Percentiles rank a stretch among this genome's conserved stretches.
Conservation (phyloP, 805 yeast species). For the Ogataea ganodermae region DNA sequence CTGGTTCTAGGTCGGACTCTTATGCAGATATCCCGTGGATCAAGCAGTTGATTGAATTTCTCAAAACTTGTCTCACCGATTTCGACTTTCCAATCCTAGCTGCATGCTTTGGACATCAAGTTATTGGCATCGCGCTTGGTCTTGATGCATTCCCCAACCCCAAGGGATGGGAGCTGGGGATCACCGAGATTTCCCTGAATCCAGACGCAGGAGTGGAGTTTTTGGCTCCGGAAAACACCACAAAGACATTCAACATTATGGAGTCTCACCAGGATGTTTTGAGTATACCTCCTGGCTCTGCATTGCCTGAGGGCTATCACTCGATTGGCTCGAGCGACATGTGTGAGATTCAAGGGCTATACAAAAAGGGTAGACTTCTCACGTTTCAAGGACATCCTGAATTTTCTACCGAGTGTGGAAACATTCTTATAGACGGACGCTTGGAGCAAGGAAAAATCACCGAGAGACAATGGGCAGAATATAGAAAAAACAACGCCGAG, state of each 20-base stretch:
- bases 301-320: constrained; percentile 37
- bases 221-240: constrained; percentile 15
- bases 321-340: constrained; percentile 55
- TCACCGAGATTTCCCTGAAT: constrained; percentile 50
- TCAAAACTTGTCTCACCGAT: constrained; percentile 22
- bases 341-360: constrained; percentile 70
- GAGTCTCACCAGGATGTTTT: constrained; percentile 62
- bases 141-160: constrained; percentile 57
- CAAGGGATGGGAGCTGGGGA: constrained; percentile 76
- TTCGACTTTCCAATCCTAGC: constrained; percentile 57
- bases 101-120: constrained; percentile 88
- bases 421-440: constrained; percentile 11
- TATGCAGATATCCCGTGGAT: constrained; percentile 48
- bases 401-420: constrained; percentile 46
- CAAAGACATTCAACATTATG: constrained; percentile 39
- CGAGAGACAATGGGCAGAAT: constrained; percentile 9
- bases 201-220: constrained; percentile 32
- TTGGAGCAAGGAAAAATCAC: constrained; percentile 12
- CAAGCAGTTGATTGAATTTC: constrained; percentile 39
- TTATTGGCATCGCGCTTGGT: constrained; percentile 69
- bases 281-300: background rate
- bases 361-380: constrained; percentile 50
- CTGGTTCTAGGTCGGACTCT: constrained; percentile 56
- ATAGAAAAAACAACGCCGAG: constrained; percentile 1
- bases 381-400: constrained; percentile 95